Percentiles rank a stretch among this genome's conserved stretches.
Evolutionary conservation across 202 grass and related monocot genomes (phyloP).

Genomic region (Panicum virgatum): DNA sequence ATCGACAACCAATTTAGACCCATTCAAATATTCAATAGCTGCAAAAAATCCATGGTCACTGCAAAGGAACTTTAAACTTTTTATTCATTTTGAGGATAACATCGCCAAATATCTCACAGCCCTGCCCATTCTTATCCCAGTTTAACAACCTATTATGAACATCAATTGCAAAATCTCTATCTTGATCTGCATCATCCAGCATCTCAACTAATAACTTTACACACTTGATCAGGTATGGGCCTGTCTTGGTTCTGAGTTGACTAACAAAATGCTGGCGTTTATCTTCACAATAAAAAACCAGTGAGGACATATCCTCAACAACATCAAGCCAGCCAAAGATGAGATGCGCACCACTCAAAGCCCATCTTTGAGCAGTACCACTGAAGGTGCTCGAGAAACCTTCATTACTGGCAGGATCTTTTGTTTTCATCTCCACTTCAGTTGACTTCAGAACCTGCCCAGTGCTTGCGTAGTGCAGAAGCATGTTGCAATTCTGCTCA

Average conservation of each 20-base stretch:
- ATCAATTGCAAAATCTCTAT: conserved; percentile 54
- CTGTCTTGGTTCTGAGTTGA: conserved; percentile 55
- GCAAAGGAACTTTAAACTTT: neutral
- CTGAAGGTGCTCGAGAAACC: conserved; percentile 19
- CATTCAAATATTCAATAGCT: neutral
- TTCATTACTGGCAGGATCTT: conserved; percentile 16
- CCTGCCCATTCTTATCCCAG: conserved; percentile 55
- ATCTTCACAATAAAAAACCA: conserved; percentile 66
- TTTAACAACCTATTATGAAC: conserved; percentile 60
- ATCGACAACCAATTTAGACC: neutral
- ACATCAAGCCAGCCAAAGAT: conserved; percentile 65
- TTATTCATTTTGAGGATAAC: conserved; percentile 49
- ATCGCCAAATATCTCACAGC: conserved; percentile 61
- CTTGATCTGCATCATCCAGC: conserved; percentile 33
- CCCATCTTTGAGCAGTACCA: conserved; percentile 42
- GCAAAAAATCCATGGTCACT: conserved; percentile 6
- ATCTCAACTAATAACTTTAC: conserved; percentile 45
- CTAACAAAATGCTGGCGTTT: conserved; percentile 48
- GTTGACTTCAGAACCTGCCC: conserved; percentile 49
- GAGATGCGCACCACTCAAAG: conserved; percentile 54
- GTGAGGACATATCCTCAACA: conserved; percentile 60
- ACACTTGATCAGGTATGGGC: conserved; percentile 61
- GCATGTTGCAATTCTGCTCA: conserved; percentile 45
- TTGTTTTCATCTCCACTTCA: conserved; percentile 36
- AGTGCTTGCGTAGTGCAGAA: conserved; percentile 63